phyloP scores from a whole-genome alignment of 2,329 filamentous ascomycete genomes.

The Aspergillus proliferans region DNA sequence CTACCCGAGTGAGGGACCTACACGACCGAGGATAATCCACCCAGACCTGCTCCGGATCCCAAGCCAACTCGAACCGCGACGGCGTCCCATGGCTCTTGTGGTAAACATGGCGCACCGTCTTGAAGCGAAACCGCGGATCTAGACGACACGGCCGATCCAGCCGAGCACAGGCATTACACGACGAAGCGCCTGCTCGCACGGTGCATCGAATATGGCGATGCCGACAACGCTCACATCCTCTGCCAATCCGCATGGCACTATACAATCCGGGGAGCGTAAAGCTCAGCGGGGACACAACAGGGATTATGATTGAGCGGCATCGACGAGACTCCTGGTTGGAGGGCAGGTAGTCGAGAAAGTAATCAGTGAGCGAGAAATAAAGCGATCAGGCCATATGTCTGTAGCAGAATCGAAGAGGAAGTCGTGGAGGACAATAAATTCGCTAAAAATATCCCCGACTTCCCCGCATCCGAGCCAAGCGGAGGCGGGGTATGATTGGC shows the following conservation, averaged over 20 bases:
- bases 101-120: constrained; percentile 27
- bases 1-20: constrained; percentile 8
- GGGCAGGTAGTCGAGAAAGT: neutral
- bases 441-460: neutral
- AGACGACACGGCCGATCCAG: constrained; percentile 24
- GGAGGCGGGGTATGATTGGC: neutral
- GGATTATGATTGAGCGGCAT: neutral
- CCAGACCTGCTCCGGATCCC: constrained; percentile 27
- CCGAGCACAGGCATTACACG: constrained; percentile 24
- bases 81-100: constrained; percentile 23
- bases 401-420: neutral
- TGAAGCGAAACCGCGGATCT: constrained; percentile 30
- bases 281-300: neutral
- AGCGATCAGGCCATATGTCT: neutral
- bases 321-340: neutral
- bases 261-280: neutral
- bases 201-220: constrained; percentile 32
- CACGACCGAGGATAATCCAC: constrained; percentile 23
- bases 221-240: constrained; percentile 30
- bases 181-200: constrained; percentile 19
- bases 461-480: neutral
- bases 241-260: constrained; percentile 25
- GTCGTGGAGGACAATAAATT: neutral
- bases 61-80: constrained; percentile 23
- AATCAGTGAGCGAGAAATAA: neutral